A percentile compares a stretch with the other conserved stretches of the same genome.
phyloP scores from a whole-genome alignment of 108 stramenopile species.

The Cylindrotheca closterium region DNA sequence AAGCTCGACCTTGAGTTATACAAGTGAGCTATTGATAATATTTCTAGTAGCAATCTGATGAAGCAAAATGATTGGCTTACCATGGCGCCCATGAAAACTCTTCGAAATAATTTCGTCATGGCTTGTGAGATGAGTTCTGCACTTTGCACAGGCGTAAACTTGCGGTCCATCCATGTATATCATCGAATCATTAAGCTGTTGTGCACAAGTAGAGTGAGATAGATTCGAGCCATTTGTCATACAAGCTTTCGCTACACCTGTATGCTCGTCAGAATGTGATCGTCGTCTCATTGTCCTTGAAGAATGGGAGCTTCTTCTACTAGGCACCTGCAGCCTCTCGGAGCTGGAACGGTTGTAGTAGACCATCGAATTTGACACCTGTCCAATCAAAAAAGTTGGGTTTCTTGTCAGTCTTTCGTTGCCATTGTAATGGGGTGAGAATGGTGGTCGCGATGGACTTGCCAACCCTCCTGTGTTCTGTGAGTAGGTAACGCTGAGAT shows the following conservation, averaged over 20 bases:
- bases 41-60: not conserved
- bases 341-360: not conserved
- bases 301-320: too few relatives aligned
- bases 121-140: constrained; percentile 89
- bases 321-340: not conserved
- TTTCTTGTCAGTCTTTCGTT: not conserved
- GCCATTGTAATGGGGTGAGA: not conserved
- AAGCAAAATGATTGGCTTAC: constrained; percentile 39
- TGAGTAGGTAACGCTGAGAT: too few relatives aligned
- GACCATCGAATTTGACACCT: not conserved
- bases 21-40: not conserved
- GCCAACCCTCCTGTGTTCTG: too few relatives aligned
- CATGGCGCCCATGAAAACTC: constrained; percentile 92
- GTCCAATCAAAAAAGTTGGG: not conserved
- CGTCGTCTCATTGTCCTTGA: not conserved
- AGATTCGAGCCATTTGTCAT: too few relatives aligned
- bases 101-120: constrained; percentile 94
- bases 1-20: constrained; percentile 70
- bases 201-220: too few relatives aligned
- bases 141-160: constrained; percentile 85
- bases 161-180: constrained; percentile 89
- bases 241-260: not conserved
- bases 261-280: not conserved
- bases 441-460: too few relatives aligned
- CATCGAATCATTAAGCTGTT: constrained; percentile 76